Evolutionary conservation across 441 rosid species (phyloP), one percentile per base, ranked within the genome.

Genomic region (Croton laevigatus): DNA sequence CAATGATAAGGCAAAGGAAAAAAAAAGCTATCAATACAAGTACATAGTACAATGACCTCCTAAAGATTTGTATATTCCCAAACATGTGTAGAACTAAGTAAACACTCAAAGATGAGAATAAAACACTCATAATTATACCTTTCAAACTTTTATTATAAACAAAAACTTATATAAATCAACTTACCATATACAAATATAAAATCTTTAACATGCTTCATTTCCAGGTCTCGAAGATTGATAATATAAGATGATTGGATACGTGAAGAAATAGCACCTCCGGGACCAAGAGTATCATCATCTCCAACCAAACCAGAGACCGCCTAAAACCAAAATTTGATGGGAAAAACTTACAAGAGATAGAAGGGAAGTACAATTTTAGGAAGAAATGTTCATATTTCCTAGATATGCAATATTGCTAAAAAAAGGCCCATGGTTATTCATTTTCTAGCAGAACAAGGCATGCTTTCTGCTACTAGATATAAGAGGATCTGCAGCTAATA

Each of bases 201-300:
- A 82, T 96, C 98, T 84, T 93, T 93, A 61, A 93, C 84, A 71
- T 96, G 98, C 85, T 88, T 93, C 91, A 96, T 82, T 70, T 83
- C 94, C 81, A 91, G 78, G 77, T 93, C 99, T 65, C 93, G 90
- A 78, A 96, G 84, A 78, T 82, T 90, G 78, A 96, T 84, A 34
- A 89, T 82, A 78, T 89, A 91, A 54, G 99, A 96, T 74, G 98
- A 96, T 75, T 91, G 94, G 62, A 96, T 81, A 64, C 85, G 87
- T 49, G 94, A 83, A 77, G 91, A 82, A 66, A 86, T 75, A 46
- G 94, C 82, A 76, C 90, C 91, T 78, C 94, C 93, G 46, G 90
- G 77, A 75, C 84, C 80, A 76, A 81, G 80, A 60, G 81, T 78
- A 58, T 91, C 97, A 80, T 96, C 99, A 80, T 93, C 98, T 72